phyloP scores from a whole-genome alignment of 2,329 filamentous ascomycete genomes.

The Orbilia quercus region DNA sequence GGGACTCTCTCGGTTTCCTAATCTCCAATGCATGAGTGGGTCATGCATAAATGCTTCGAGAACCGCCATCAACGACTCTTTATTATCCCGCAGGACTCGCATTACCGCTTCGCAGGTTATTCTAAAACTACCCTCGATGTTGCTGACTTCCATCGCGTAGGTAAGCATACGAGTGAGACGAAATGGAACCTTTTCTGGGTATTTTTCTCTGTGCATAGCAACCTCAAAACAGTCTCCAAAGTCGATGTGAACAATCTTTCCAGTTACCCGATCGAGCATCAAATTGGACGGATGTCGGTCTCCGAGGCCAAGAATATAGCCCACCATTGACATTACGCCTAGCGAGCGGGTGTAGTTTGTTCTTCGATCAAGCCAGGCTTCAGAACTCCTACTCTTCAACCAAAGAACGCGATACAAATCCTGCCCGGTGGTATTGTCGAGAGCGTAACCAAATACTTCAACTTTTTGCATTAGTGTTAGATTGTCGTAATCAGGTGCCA shows the following conservation, averaged over 20 bases:
- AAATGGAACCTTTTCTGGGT: constrained; percentile 97
- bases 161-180: constrained; percentile 98
- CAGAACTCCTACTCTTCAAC: constrained; percentile 98
- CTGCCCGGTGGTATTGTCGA: constrained; percentile 99
- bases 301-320: constrained; percentile 95
- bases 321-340: constrained; percentile 99
- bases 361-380: constrained; percentile 94
- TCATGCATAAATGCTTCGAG: constrained; percentile 99
- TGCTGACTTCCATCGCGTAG: constrained; percentile 99
- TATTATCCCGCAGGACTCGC: constrained; percentile 94
- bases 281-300: constrained; percentile 98
- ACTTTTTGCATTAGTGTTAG: constrained; percentile 99
- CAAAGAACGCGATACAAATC: constrained; percentile 97
- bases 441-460: constrained; percentile 97
- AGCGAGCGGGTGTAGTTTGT: constrained; percentile 99
- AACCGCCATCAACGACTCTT: constrained; percentile 98
- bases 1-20: constrained; percentile 64
- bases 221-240: constrained; percentile 99
- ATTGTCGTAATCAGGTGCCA: constrained; percentile 99
- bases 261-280: constrained; percentile 94
- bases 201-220: constrained; percentile 99
- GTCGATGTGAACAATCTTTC: constrained; percentile 98
- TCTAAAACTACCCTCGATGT: constrained; percentile 97
- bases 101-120: constrained; percentile 99
- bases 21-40: constrained; percentile 96